phyloP scores from a whole-genome alignment of 352 stramenopile genomes.

The Globisporangium viniferum region DNA sequence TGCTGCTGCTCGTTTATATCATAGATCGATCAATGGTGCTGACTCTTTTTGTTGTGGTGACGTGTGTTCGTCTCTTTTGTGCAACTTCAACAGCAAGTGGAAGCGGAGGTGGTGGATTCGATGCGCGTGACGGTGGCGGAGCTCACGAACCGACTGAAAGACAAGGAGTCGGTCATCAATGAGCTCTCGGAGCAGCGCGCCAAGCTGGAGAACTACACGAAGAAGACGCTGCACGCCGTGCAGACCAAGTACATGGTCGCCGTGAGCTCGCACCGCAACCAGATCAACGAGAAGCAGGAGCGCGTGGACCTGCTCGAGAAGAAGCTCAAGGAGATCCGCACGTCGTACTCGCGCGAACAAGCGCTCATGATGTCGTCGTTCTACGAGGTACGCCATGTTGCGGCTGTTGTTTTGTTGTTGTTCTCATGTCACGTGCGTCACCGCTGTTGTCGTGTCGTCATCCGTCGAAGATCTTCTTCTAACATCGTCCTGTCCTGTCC shows the following conservation, averaged over 20 bases:
- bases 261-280: constrained; percentile 85
- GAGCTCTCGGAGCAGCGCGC: constrained; percentile 80
- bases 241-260: constrained; percentile 91
- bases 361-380: constrained; percentile 88
- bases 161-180: constrained; percentile 88
- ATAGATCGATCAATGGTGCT: neutral
- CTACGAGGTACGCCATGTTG: constrained; percentile 59
- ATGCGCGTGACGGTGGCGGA: constrained; percentile 74
- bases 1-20: constrained; percentile 2
- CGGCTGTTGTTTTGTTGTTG: neutral
- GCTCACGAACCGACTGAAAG: constrained; percentile 83
- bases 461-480: constrained; percentile 5
- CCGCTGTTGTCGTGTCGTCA: neutral
- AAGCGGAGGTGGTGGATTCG: constrained; percentile 67
- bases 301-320: constrained; percentile 83
- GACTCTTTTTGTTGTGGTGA: constrained; percentile 1
- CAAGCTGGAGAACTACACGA: constrained; percentile 90
- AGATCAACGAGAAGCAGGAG: constrained; percentile 85
- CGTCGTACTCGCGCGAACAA: constrained; percentile 81
- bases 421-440: neutral
- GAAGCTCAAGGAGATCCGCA: constrained; percentile 80
- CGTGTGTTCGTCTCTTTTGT: neutral
- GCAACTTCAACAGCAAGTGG: constrained; percentile 34
- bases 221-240: constrained; percentile 88
- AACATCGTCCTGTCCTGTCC: neutral